These are phyloP conservation scores for Aspergillus eucalypticola DNA, from an alignment of 2,329 filamentous ascomycete genomes.

Conservation along the genomic window DNA sequence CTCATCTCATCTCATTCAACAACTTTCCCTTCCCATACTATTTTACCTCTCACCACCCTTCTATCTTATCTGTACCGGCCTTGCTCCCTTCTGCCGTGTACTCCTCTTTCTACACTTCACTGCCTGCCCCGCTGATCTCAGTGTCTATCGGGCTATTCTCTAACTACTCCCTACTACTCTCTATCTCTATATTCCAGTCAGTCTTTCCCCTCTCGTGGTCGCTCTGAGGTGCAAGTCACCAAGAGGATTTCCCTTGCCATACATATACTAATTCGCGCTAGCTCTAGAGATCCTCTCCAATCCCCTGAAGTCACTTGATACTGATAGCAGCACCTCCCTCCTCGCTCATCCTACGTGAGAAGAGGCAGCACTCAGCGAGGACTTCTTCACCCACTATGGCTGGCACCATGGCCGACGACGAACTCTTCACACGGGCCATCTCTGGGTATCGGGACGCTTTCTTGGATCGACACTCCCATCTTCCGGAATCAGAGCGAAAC, in stretches of 20 bases:
- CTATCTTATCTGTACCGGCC: not conserved
- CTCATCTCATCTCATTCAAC: not conserved
- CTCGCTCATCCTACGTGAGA: constrained; percentile 11
- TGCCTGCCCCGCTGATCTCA: not conserved
- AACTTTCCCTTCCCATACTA: not conserved
- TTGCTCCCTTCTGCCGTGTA: not conserved
- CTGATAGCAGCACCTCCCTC: constrained; percentile 34
- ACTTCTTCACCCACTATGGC: constrained; percentile 32
- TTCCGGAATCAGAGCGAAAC: constrained; percentile 43
- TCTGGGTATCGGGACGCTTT: constrained; percentile 45
- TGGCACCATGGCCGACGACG: constrained; percentile 39
- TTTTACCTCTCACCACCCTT: not conserved
- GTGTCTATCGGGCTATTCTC: not conserved
- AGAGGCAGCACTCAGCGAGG: constrained; percentile 19
- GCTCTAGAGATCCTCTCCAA: constrained; percentile 9
- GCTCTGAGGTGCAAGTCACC: not conserved
- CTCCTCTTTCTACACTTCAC: not conserved
- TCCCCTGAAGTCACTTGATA: constrained; percentile 20
- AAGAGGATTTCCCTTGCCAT: no score
- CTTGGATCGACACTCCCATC: constrained; percentile 43
- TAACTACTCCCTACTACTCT: not conserved
- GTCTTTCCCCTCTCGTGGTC: not conserved
- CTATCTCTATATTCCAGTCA: constrained; percentile 5
- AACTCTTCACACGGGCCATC: constrained; percentile 43
- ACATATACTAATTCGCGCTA: constrained; percentile 8